A percentile compares a stretch with the other conserved stretches of the same genome.
Conservation (phyloP, 495 filamentous ascomycete genomes). For the Chaetomium cochliodes region DNA sequence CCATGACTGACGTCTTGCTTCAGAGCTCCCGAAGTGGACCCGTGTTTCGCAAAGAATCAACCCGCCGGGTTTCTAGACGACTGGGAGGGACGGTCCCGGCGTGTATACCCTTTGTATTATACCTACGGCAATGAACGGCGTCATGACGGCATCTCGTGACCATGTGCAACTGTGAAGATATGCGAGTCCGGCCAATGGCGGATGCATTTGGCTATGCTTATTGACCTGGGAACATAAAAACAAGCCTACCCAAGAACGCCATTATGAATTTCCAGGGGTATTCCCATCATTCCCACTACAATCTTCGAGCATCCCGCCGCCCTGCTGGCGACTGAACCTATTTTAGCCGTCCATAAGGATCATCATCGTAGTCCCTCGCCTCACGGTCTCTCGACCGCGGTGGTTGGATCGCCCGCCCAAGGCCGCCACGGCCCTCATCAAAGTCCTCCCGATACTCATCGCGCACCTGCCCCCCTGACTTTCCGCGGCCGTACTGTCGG, state of each 20-base stretch:
- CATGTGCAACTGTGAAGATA: not conserved
- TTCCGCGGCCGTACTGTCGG: conserved; percentile 84
- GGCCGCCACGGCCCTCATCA: conserved; percentile 87
- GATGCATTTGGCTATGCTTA: not conserved
- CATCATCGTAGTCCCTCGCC: conserved; percentile 48
- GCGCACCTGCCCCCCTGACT: conserved; percentile 93
- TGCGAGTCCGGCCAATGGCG: not conserved
- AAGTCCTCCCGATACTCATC: conserved; percentile 97
- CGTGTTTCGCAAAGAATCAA: conserved; percentile 89
- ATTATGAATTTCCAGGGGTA: conserved; percentile 26
- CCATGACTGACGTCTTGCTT: conserved; percentile 25
- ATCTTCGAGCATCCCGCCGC: not conserved
- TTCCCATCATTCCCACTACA: conserved; percentile 14
- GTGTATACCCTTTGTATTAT: conserved; percentile 34
- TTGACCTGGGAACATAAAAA: not conserved
- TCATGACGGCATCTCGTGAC: conserved; percentile 9
- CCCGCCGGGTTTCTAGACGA: conserved; percentile 80
- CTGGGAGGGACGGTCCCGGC: conserved; percentile 12
- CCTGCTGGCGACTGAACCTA: conserved; percentile 19
- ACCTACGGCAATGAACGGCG: conserved; percentile 28
- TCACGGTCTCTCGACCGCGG: conserved; percentile 62
- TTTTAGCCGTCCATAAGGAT: conserved; percentile 47
- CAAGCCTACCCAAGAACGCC: conserved; percentile 1
- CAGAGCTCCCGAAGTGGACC: conserved; percentile 95
- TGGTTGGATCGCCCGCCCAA: conserved; percentile 61